Percentiles rank a stretch among this genome's conserved stretches.
Evolutionary conservation across 768 basidiomycete species (phyloP).

Genomic region (Boletus subparvulus): DNA sequence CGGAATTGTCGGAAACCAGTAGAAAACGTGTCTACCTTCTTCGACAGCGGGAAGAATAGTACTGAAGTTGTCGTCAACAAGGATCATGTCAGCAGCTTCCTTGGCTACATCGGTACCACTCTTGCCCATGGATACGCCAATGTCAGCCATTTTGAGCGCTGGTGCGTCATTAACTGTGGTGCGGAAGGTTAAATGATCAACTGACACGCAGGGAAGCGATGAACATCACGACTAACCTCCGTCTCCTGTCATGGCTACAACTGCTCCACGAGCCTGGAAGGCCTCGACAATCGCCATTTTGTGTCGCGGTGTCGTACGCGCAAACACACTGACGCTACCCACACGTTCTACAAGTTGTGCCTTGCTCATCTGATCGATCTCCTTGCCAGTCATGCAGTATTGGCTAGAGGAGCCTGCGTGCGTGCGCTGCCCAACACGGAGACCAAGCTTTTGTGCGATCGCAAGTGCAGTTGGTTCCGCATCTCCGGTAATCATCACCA

Average conservation of each 20-base stretch:
- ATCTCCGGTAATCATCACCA: slow-evolving; percentile 99
- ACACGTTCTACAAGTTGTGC: slow-evolving; percentile 81
- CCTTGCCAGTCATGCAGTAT: slow-evolving; percentile 75
- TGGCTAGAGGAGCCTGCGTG: slow-evolving; percentile 27
- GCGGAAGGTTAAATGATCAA: background rate
- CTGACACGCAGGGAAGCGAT: background rate
- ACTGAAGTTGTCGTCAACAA: slow-evolving; percentile 96
- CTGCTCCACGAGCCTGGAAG: slow-evolving; percentile 82
- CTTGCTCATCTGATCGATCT: slow-evolving; percentile 82
- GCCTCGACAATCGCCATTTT: slow-evolving; percentile 98
- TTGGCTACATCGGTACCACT: slow-evolving; percentile 99
- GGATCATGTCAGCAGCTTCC: slow-evolving; percentile 95
- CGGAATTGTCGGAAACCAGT: background rate
- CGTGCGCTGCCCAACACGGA: slow-evolving; percentile 57
- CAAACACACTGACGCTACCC: slow-evolving; percentile 83
- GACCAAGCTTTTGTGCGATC: slow-evolving; percentile 83
- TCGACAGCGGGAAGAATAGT: slow-evolving; percentile 94
- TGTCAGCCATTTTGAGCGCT: slow-evolving; percentile 96
- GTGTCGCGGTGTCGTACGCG: slow-evolving; percentile 92
- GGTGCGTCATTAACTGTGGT: slow-evolving; percentile 88
- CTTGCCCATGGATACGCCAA: slow-evolving; percentile 97
- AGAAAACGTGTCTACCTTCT: slow-evolving; percentile 56
- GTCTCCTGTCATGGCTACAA: slow-evolving; percentile 98
- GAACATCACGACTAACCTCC: slow-evolving; percentile 64
- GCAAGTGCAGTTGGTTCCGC: slow-evolving; percentile 87